Base-by-base conservation (phyloP, 2,329 filamentous ascomycete species). In the Bipolaris gigantea region DNA sequence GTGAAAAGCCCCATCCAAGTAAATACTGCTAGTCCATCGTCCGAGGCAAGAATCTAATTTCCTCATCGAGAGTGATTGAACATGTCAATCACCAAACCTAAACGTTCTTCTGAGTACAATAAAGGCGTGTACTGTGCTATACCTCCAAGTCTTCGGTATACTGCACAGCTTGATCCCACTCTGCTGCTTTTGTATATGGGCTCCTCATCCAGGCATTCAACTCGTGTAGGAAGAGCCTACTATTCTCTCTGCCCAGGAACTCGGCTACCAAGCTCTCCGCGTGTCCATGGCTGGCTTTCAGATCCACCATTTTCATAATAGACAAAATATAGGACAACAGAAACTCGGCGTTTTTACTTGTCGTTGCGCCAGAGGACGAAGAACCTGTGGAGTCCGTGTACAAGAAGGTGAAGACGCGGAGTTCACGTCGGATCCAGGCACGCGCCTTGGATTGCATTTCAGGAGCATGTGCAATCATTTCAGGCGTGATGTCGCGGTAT, bases 241-340 rank as follows among this genome's bases (percentile, higher is more conserved):
- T 85, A 71, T 92, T 85, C 16, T 88, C 84, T 50, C 86, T 79
- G 0, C 92, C 92, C 4, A 97, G 68, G 60, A 92, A 94, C 44
- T 94, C 90, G 19, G 84, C 78, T 34, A 97, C 72, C 75, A 96
- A 82, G 38, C 90, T 85, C 70, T 94, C 90, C 0, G 91, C 90
- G 64, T 89, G 85, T 0, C 91, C 92, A 35, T 83, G 82, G 57
- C 88, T 90, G 4, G 85, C 89, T 73, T 91, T 91, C 4, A 92
- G 81, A 66, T 96, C 91, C 15, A 94, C 85, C 0, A 86, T 90
- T 71, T 90, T 92, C 54, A 97, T 76, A 19, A 97, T 89, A 9
- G 89, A 88, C 36, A 97, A 76, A 48, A 96, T 85, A 71, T 95
- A 96, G 66, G 95, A 90, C 9, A 97, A 81, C 10, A 97, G 74